Evolutionary conservation across 2,329 filamentous ascomycete genomes (phyloP), one percentile per base, ranked within the genome.

Genomic region (Neurospora crassa): DNA sequence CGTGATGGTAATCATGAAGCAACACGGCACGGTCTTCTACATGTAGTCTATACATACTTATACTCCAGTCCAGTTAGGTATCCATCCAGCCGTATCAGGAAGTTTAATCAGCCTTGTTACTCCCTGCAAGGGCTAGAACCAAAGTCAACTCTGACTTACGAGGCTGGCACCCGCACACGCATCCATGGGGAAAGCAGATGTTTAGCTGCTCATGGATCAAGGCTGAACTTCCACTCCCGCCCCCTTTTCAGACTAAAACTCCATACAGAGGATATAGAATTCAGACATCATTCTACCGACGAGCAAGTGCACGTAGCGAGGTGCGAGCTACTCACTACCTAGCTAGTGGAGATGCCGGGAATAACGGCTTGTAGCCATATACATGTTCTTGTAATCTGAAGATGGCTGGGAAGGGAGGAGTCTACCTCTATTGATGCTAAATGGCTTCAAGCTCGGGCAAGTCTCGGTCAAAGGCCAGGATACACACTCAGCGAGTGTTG

Each of bases 231-330:
- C 34, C 12, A 4, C 5, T 5, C 20, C 47, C 47, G 6, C n/a
- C 20, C 47, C 47, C 6, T 18, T 14, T 12, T 37, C 34, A 5
- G 11, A 12, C 5, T 12, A 5, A 40, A 11, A 40, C 40, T 14
- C 3, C 11, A 12, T 59, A 63, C 14, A 63, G 7, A 63, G 24
- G 14, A 1, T 8, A 16, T 6, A 29, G 6, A 5, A 59, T 10
- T 14, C 24, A 12, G 0, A 10, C 5, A 24, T 11, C n/a, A 1
- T 7, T 24, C n/a, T 14, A 0, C n/a, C 3, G 20, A 53, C 20
- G 12, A 53, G 12, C 20, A 63, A 1, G 34, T 34, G 7, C 53
- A 63, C 0, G 4, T 18, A 34, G 8, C 53, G 53, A 34, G 24
- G 24, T 4, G 14, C 6, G 5, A 34, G 16, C 7, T 34, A 14